phyloP scores from a whole-genome alignment of 2,329 filamentous ascomycete genomes.

The Penicillium digitatum region DNA sequence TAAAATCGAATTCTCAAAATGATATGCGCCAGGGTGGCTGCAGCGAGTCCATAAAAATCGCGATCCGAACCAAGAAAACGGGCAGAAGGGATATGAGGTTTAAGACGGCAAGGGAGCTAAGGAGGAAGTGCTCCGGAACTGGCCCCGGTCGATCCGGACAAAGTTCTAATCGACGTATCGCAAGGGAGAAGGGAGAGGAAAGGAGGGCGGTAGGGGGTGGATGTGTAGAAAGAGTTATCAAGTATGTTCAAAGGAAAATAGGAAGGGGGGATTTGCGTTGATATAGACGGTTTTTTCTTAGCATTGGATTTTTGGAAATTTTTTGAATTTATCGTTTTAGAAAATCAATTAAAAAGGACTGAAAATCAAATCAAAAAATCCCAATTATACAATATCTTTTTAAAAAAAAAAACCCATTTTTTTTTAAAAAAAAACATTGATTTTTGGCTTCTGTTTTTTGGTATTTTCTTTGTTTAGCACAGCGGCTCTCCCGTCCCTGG shows the following conservation, averaged over 20 bases:
- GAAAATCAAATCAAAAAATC: not conserved
- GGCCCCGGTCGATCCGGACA: slow-evolving; percentile 27
- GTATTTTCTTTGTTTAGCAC: slow-evolving; percentile 26
- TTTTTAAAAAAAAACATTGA: too few species aligned
- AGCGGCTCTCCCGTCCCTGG: slow-evolving; percentile 34
- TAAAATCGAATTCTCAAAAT: slow-evolving; percentile 12
- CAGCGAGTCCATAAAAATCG: slow-evolving; percentile 25
- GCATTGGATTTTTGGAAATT: slow-evolving; percentile 7
- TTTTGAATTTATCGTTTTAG: slow-evolving; percentile 3
- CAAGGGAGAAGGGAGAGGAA: slow-evolving; percentile 35
- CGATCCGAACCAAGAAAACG: slow-evolving; percentile 25
- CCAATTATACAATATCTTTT: slow-evolving; percentile 11
- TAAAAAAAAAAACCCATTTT: too few species aligned
- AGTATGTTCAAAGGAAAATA: slow-evolving; percentile 15
- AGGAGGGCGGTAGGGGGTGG: slow-evolving; percentile 19
- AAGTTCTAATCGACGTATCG: slow-evolving; percentile 27
- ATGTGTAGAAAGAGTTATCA: slow-evolving; percentile 10
- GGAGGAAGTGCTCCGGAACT: slow-evolving; percentile 28
- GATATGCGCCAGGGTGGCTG: slow-evolving; percentile 26
- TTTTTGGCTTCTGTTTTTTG: slow-evolving; percentile 16
- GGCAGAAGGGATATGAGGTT: slow-evolving; percentile 25
- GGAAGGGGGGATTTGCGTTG: slow-evolving; percentile 26
- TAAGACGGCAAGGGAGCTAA: slow-evolving; percentile 25
- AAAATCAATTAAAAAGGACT: slow-evolving; percentile 1
- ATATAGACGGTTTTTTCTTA: slow-evolving; percentile 28